Evolutionary conservation across 1,284 basidiomycete genomes (phyloP), one percentile per base, ranked within the genome.

Genomic region (Ustilago vetiveriae): DNA sequence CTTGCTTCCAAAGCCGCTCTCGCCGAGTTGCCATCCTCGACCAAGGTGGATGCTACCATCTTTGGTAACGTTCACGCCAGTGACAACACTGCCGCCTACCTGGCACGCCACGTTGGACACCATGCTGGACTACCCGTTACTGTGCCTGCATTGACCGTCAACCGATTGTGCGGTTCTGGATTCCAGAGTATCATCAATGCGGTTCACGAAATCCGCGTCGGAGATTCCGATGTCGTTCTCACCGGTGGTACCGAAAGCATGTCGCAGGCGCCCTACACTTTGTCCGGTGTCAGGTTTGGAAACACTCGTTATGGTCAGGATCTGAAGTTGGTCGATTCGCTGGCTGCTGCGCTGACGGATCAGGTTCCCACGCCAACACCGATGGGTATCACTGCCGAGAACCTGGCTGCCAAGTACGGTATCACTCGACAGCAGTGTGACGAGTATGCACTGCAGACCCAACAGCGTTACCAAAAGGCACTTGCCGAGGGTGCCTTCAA

Each of bases 181-280:
- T 86, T 98, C 86, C 97, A 98, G 85, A 86, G 92, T 36, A 88
- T 97, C 84, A 95, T 93, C 83, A 87, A 96, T 69, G 96, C 92
- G 50, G 87, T 92, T 33, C 94, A 98, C 85, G 88, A 88, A 78
- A 94, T 98, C 82, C 87, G 89, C 80, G 86, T 90, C 30, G 96
- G 95, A 50, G 90, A 95, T 81, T 88, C 90, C 75, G 88, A 86
- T 56, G 88, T 97, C 46, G 90, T 97, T 64, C 90, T 90, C 36
- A 94, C 94, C 46, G 96, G 95, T 75, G 95, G 95, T 59, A 94
- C 94, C 88, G 95, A 98, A 85, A 92, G 90, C 84, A 98, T 98
- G 95, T 94, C 91, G 79, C 90, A 95, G 74, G 91, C 94, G 6
- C 74, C 94, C 88, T 86, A 82, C 54, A 74, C 71, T 2, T 62